phyloP scores from a whole-genome alignment of 2,329 filamentous ascomycete genomes.

The Paracorniculantispora psalliotae region DNA sequence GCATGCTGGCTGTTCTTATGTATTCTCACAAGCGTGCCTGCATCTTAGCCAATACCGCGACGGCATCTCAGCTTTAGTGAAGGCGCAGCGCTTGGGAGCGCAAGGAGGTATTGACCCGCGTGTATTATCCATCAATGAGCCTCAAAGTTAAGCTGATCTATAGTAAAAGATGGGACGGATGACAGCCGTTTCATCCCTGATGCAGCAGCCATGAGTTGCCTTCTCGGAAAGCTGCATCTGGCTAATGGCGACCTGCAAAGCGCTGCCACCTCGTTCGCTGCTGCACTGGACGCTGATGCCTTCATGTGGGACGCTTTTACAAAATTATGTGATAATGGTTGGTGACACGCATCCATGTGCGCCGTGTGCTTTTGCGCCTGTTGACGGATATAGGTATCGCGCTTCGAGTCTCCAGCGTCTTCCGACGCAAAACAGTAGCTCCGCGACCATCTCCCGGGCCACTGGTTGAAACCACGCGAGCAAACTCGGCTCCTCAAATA shows the following conservation, averaged over 20 bases:
- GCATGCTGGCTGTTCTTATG: neutral
- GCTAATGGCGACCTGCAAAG: neutral
- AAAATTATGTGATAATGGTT: neutral
- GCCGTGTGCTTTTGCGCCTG: too few relatives aligned
- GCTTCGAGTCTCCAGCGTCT: neutral
- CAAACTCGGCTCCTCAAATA: too few relatives aligned
- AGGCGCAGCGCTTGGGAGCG: too few relatives aligned
- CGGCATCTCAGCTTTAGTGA: too few relatives aligned
- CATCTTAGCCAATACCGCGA: neutral
- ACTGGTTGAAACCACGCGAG: too few relatives aligned
- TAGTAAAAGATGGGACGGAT: too few relatives aligned
- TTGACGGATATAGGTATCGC: neutral
- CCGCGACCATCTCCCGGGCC: too few relatives aligned
- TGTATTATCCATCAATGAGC: too few relatives aligned
- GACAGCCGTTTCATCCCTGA: neutral
- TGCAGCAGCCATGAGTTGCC: neutral
- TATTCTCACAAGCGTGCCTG: neutral
- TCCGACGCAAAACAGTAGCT: neutral
- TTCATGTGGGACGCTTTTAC: constrained; percentile 3
- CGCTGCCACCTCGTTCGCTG: neutral
- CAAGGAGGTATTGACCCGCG: too few relatives aligned
- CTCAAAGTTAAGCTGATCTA: too few relatives aligned
- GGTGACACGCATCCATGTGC: too few relatives aligned
- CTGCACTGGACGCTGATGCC: neutral
- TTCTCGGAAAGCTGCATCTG: neutral